Evolutionary conservation across 2,329 filamentous ascomycete species (phyloP).

Genomic region (Ceratocystis variospora): DNA sequence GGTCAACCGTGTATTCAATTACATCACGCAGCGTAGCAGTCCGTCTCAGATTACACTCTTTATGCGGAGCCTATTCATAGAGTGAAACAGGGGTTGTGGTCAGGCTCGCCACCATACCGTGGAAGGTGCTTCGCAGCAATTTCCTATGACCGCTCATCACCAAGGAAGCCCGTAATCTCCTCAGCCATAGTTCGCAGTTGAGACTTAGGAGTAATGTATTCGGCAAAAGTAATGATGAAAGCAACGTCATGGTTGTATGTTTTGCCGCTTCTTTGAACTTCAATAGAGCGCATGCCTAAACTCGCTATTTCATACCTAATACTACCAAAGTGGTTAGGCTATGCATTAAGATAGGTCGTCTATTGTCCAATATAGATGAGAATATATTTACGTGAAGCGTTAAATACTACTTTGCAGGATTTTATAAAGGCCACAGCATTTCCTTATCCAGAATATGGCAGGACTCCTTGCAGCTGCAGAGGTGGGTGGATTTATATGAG

Average conservation of each 20-base stretch:
- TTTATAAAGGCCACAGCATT: constrained; percentile 19
- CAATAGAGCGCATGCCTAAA: constrained; percentile 17
- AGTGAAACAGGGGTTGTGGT: constrained; percentile 15
- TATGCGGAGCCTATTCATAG: constrained; percentile 18
- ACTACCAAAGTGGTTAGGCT: constrained; percentile 8
- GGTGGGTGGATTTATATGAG: background rate
- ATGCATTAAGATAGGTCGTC: constrained; percentile 15
- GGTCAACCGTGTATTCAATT: constrained; percentile 19
- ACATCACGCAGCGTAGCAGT: constrained; percentile 19
- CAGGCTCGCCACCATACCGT: constrained; percentile 15
- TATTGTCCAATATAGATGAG: constrained; percentile 17
- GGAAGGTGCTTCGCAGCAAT: constrained; percentile 20
- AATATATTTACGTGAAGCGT: constrained; percentile 19
- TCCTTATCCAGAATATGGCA: constrained; percentile 9
- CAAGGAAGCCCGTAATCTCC: constrained; percentile 7
- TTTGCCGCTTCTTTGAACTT: constrained; percentile 18
- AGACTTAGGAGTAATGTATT: constrained; percentile 4
- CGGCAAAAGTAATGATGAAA: constrained; percentile 20
- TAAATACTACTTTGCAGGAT: constrained; percentile 16
- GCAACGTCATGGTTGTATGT: constrained; percentile 3
- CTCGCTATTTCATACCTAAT: constrained; percentile 16
- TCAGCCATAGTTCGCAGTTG: constrained; percentile 17
- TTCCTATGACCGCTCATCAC: constrained; percentile 15
- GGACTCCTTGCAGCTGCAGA: constrained; percentile 13
- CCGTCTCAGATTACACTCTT: constrained; percentile 7